Conservation (phyloP, 2,329 filamentous ascomycete genomes). For the Aspergillus luchuensis region DNA sequence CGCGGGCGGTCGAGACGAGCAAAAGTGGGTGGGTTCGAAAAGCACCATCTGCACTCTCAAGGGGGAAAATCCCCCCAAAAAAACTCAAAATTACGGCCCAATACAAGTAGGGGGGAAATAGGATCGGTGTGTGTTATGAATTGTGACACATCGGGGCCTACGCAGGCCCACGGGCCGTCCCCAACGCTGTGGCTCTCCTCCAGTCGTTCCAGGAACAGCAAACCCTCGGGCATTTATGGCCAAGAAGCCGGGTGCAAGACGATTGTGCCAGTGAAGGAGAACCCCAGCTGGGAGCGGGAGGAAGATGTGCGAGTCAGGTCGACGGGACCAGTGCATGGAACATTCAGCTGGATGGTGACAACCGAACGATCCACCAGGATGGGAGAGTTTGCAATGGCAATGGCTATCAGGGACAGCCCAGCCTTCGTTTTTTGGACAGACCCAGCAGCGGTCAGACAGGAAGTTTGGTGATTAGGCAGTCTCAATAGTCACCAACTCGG, state of each 20-base stretch:
- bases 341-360: not conserved
- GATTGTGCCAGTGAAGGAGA: not conserved
- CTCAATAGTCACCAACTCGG: not conserved
- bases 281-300: too few relatives aligned
- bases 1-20: not conserved
- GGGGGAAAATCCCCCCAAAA: not conserved
- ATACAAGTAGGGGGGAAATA: constrained; percentile 5
- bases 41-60: not conserved
- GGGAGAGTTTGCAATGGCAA: not conserved
- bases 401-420: not conserved
- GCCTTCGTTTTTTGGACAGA: not conserved
- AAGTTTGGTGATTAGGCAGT: not conserved
- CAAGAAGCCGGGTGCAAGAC: not conserved
- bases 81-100: constrained; percentile 5
- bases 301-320: not conserved
- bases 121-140: not conserved
- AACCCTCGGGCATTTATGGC: constrained; percentile 4
- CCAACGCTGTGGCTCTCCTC: constrained; percentile 3
- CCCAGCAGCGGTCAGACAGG: not conserved
- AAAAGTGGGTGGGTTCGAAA: not conserved
- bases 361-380: not conserved
- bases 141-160: not conserved
- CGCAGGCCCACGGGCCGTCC: constrained; percentile 9
- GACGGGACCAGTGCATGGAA: not conserved
- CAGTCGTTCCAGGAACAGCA: constrained; percentile 11